Evolutionary conservation across 2,329 filamentous ascomycete genomes (phyloP).

Genomic region (Sporothrix variecibatus): DNA sequence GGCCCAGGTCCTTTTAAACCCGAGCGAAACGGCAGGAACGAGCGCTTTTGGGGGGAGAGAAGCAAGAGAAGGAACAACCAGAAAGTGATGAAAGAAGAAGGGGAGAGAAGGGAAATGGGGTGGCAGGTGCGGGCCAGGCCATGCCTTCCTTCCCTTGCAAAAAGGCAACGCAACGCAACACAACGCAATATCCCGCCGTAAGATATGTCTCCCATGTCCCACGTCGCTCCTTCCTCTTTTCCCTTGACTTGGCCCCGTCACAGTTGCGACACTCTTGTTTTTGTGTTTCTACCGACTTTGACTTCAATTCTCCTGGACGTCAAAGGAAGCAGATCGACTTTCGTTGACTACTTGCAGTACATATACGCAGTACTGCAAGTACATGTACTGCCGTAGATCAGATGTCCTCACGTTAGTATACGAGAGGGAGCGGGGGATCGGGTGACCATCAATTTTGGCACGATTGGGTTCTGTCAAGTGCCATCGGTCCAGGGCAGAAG

Average conservation of each 20-base stretch:
- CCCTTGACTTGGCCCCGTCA: background rate
- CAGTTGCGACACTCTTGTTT: constrained; percentile 4
- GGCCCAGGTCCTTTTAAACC: constrained; percentile 8
- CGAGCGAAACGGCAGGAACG: constrained; percentile 4
- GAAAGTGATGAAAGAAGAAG: background rate
- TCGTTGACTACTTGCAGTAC: too few species aligned
- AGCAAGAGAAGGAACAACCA: background rate
- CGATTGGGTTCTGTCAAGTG: background rate
- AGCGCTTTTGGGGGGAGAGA: background rate
- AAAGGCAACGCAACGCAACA: background rate
- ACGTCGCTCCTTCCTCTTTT: background rate
- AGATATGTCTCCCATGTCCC: background rate
- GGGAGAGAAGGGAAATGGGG: background rate
- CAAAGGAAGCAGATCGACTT: background rate
- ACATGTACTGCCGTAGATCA: background rate
- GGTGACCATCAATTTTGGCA: background rate
- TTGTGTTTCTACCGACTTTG: background rate
- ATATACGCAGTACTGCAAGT: background rate
- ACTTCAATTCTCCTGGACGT: background rate
- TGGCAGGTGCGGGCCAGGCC: background rate
- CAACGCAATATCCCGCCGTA: background rate
- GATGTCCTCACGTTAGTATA: background rate
- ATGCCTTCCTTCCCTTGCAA: background rate
- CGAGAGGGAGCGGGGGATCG: background rate
- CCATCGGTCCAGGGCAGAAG: background rate